Evolutionary conservation across 768 basidiomycete genomes (phyloP).

Genomic region (Chalciporus chontae): DNA sequence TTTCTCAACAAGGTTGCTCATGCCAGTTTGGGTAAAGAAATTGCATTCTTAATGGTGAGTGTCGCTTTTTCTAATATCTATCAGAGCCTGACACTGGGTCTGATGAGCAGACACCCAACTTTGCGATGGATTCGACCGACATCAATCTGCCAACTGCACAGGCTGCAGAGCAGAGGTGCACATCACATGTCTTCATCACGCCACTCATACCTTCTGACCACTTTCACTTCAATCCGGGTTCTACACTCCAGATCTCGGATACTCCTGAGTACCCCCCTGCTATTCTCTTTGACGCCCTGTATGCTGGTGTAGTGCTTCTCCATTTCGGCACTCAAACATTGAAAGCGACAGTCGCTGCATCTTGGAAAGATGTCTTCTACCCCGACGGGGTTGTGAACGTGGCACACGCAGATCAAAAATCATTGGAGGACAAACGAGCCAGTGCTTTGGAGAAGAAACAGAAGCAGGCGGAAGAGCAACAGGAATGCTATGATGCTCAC

Average conservation of each 20-base stretch:
- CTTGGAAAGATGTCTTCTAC: neutral
- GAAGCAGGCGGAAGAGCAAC: too few relatives aligned
- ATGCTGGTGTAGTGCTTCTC: neutral
- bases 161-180: neutral
- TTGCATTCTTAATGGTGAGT: conserved; percentile 7
- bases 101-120: conserved; percentile 3
- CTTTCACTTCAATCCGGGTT: neutral
- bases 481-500: too few relatives aligned
- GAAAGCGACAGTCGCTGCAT: neutral
- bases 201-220: neutral
- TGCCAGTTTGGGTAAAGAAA: accelerated
- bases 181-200: neutral
- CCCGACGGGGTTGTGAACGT: neutral
- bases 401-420: too few relatives aligned
- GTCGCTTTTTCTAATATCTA: neutral
- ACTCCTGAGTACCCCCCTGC: conserved; percentile 1
- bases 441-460: too few relatives aligned
- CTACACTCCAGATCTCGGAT: neutral
- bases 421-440: too few relatives aligned
- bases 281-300: conserved; percentile 6
- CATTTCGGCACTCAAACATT: neutral
- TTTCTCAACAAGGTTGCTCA: conserved; percentile 1
- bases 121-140: conserved; percentile 1
- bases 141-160: neutral
- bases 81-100: neutral